These are phyloP conservation scores for Rhizophlyctis rosea DNA, from an alignment of 192 early-diverging fungal species.

Conservation along the genomic window DNA sequence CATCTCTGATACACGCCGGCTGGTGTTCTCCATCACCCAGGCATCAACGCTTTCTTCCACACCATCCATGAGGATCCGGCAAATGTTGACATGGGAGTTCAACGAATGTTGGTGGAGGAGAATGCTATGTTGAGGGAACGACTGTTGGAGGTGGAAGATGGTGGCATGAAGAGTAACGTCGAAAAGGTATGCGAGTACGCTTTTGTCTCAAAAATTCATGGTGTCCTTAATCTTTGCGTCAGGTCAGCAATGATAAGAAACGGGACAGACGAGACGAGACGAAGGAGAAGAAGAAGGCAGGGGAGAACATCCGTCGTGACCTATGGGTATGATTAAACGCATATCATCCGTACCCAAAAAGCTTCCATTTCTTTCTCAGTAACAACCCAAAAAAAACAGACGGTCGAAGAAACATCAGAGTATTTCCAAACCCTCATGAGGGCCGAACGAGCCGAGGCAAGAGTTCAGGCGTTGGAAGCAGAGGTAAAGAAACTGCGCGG, in stretches of 20 bases:
- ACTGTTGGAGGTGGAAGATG: no score
- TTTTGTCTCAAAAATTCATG: no score
- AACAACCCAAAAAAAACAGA: neutral
- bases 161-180: no score
- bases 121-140: no score
- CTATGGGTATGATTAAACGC: constrained; percentile 3
- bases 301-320: neutral
- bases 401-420: neutral
- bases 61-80: neutral
- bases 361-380: neutral
- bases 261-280: constrained; percentile 7
- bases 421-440: constrained; percentile 16
- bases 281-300: constrained; percentile 13
- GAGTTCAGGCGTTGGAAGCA: constrained; percentile 29
- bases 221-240: neutral
- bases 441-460: constrained; percentile 36
- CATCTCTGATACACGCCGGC: neutral
- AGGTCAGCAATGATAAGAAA: neutral
- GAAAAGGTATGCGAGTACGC: no score
- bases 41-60: neutral
- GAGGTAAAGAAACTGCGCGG: no score
- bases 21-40: constrained; percentile 5
- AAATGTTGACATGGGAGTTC: neutral
- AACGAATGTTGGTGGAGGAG: no score
- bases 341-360: neutral